These are phyloP conservation scores for Platanus orientalis DNA, from an alignment of 164 flowering plant genomes.

Conservation along the genomic window DNA sequence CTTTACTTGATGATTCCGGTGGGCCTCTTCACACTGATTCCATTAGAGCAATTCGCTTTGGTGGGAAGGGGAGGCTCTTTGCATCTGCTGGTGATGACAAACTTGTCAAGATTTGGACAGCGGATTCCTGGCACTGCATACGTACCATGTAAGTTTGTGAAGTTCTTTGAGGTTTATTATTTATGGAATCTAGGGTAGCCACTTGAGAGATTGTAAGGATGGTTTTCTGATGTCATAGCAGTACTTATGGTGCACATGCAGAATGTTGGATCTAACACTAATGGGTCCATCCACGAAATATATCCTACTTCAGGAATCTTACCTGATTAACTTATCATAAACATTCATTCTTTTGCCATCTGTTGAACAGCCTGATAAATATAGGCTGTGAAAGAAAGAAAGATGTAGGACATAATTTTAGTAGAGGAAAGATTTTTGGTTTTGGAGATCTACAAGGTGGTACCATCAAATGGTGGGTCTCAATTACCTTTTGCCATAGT, in stretches of 20 bases:
- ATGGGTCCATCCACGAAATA: too few species aligned
- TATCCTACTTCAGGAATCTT: neutral
- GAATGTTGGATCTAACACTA: neutral
- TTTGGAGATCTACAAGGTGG: neutral
- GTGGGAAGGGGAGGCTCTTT: slow-evolving; percentile 66
- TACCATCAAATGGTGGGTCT: neutral
- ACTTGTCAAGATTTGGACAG: slow-evolving; percentile 75
- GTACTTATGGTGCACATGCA: neutral
- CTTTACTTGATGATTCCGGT: slow-evolving; percentile 51
- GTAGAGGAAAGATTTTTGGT: too few species aligned
- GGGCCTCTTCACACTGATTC: slow-evolving; percentile 59
- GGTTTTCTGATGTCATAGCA: neutral
- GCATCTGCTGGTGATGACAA: slow-evolving; percentile 95
- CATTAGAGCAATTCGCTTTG: slow-evolving; percentile 70
- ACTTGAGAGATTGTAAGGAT: neutral
- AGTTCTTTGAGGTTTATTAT: neutral
- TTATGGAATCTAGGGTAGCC: neutral
- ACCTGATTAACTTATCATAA: neutral
- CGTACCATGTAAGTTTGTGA: slow-evolving; percentile 56
- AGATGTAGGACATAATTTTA: too few species aligned
- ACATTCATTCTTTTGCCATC: neutral
- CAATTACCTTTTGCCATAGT: neutral
- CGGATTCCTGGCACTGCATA: slow-evolving; percentile 69
- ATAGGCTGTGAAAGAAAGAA: neutral
- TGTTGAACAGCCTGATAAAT: neutral